phyloP scores from a whole-genome alignment of 2,329 filamentous ascomycete species.

The Fusarium sp. region DNA sequence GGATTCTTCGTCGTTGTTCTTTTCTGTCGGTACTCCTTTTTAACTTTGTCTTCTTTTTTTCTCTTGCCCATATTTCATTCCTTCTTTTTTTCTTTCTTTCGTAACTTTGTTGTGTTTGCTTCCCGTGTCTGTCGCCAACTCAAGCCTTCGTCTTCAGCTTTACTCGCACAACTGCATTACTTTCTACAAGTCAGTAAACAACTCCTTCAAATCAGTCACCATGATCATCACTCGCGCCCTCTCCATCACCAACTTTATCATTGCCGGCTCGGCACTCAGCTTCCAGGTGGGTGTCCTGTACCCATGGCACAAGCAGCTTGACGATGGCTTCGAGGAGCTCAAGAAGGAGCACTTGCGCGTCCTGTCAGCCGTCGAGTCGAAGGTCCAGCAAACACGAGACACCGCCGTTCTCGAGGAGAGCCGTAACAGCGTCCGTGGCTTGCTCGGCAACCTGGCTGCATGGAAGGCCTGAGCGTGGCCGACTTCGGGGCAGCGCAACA shows the following conservation, averaged over 20 bases:
- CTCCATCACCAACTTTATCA: slow-evolving; percentile 64
- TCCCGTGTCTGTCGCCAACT: neutral
- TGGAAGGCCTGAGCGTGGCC: slow-evolving; percentile 39
- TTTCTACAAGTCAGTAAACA: slow-evolving; percentile 1
- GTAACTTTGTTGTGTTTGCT: slow-evolving; percentile 24
- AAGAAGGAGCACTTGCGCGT: slow-evolving; percentile 46
- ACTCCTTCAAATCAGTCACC: slow-evolving; percentile 13
- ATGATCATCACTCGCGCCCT: slow-evolving; percentile 47
- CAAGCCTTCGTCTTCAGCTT: neutral
- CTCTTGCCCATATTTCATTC: slow-evolving; percentile 2
- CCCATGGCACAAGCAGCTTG: slow-evolving; percentile 76
- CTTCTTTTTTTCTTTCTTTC: neutral
- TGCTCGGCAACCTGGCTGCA: slow-evolving; percentile 31
- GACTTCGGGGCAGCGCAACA: slow-evolving; percentile 33
- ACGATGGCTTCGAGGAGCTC: slow-evolving; percentile 65
- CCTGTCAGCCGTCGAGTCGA: slow-evolving; percentile 30
- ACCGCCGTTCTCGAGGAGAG: slow-evolving; percentile 29
- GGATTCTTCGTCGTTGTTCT: slow-evolving; percentile 20
- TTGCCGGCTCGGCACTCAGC: slow-evolving; percentile 72
- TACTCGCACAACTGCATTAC: neutral
- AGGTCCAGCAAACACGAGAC: slow-evolving; percentile 19
- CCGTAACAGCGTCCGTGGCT: slow-evolving; percentile 26
- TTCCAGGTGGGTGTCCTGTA: slow-evolving; percentile 79
- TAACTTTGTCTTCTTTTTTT: slow-evolving; percentile 8
- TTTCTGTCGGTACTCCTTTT: slow-evolving; percentile 10